Conservation (phyloP, 306 rosid genomes). For the Erythrophleum fordii region DNA sequence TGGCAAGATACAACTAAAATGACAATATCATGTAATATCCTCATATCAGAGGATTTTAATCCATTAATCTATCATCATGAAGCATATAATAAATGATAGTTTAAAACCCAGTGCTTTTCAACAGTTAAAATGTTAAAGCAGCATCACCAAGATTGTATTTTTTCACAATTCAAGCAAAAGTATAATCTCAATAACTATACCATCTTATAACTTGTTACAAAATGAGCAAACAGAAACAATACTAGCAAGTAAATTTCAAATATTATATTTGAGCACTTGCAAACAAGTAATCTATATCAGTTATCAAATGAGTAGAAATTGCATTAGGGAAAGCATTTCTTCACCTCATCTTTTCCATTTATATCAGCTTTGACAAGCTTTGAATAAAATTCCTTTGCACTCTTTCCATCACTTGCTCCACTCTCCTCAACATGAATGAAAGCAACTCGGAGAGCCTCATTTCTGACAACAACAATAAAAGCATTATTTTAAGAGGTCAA, state of each 20-base stretch:
- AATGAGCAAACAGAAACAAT: no score
- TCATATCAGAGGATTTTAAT: not conserved
- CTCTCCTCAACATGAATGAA: slow-evolving; percentile 87
- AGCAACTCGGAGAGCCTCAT: slow-evolving; percentile 99
- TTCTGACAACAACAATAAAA: slow-evolving; percentile 53
- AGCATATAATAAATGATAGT: not conserved
- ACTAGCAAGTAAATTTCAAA: no score
- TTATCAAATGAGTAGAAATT: slow-evolving; percentile 13
- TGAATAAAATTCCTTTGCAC: slow-evolving; percentile 67
- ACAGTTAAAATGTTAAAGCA: not conserved
- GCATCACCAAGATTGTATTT: no score
- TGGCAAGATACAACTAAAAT: not conserved
- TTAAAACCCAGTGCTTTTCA: not conserved
- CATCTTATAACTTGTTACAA: not conserved
- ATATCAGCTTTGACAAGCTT: slow-evolving; percentile 97
- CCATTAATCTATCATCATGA: no score
- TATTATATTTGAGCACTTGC: not conserved
- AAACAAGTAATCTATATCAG: not conserved
- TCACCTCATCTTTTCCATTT: slow-evolving; percentile 96
- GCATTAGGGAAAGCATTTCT: slow-evolving; percentile 16
- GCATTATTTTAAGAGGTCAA: not conserved
- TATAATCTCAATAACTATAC: not conserved
- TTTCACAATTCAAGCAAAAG: not conserved
- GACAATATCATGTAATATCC: not conserved
- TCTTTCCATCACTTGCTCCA: slow-evolving; percentile 52